Percentiles rank a stretch among this genome's conserved stretches.
Evolutionary conservation across 2,329 filamentous ascomycete genomes (phyloP).

Genomic region (Colletotrichum sp.): DNA sequence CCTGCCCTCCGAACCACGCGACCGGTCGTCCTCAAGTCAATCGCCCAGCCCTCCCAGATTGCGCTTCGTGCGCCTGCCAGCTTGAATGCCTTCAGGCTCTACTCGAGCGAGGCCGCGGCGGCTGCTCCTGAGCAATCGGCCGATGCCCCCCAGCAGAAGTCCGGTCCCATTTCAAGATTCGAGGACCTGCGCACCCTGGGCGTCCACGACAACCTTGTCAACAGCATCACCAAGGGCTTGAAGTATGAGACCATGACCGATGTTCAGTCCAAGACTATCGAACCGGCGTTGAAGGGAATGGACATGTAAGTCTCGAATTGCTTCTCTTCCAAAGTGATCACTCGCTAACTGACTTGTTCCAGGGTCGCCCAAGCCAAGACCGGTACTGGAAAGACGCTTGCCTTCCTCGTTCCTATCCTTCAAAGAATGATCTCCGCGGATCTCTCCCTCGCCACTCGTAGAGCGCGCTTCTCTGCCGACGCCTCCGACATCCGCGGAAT

Average conservation of each 20-base stretch:
- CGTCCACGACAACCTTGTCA: slow-evolving; percentile 70
- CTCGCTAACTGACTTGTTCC: slow-evolving; percentile 26
- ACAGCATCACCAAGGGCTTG: slow-evolving; percentile 75
- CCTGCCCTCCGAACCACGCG: slow-evolving; percentile 10
- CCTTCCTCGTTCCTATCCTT: slow-evolving; percentile 86
- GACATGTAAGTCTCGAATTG: slow-evolving; percentile 71
- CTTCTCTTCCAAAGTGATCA: not conserved
- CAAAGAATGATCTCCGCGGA: slow-evolving; percentile 76
- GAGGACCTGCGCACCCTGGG: slow-evolving; percentile 47
- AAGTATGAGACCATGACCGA: slow-evolving; percentile 87
- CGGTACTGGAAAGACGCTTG: slow-evolving; percentile 95
- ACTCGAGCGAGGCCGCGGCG: slow-evolving; percentile 44
- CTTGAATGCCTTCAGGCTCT: slow-evolving; percentile 29
- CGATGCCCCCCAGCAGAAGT: slow-evolving; percentile 4
- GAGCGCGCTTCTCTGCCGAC: slow-evolving; percentile 38
- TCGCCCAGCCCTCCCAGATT: slow-evolving; percentile 5
- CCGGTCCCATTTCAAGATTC: slow-evolving; percentile 43
- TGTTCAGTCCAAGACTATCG: slow-evolving; percentile 86
- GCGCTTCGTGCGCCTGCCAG: not conserved
- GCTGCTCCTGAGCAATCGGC: slow-evolving; percentile 23
- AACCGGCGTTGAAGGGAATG: slow-evolving; percentile 76
- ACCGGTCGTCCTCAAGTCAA: slow-evolving; percentile 15
- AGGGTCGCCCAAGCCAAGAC: slow-evolving; percentile 95
- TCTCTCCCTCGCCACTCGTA: slow-evolving; percentile 60
- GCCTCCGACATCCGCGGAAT: slow-evolving; percentile 70